phyloP scores from a whole-genome alignment of 495 filamentous ascomycete genomes.

The Xylaria intraflava region DNA sequence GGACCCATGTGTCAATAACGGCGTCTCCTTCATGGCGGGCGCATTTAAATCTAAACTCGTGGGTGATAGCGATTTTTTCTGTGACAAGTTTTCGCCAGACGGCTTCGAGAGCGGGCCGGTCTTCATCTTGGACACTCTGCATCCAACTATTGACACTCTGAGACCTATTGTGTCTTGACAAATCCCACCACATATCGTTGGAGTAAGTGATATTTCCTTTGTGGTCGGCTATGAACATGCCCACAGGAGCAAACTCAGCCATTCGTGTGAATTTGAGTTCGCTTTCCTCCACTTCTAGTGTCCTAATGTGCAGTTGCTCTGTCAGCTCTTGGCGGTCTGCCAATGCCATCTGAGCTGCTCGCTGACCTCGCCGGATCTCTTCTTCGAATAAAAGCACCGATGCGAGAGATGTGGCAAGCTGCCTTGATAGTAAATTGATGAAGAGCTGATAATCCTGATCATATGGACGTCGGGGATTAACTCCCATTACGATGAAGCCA shows the following conservation, averaged over 20 bases:
- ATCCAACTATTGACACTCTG: conserved; percentile 56
- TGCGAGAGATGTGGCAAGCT: conserved; percentile 63
- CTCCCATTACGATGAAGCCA: conserved; percentile 62
- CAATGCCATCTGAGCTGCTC: conserved; percentile 58
- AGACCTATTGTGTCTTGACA: conserved; percentile 50
- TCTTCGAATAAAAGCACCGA: conserved; percentile 69
- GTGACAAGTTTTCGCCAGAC: conserved; percentile 55
- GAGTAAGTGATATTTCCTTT: conserved; percentile 58
- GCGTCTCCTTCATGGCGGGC: conserved; percentile 52
- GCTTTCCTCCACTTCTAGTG: conserved; percentile 61
- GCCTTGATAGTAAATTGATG: conserved; percentile 60
- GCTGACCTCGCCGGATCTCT: conserved; percentile 61
- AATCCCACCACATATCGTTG: conserved; percentile 68
- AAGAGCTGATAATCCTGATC: conserved; percentile 66
- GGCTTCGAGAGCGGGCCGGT: conserved; percentile 43
- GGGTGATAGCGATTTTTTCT: conserved; percentile 48
- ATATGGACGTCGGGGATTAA: conserved; percentile 62
- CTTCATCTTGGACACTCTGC: conserved; percentile 56
- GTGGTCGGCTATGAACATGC: conserved; percentile 64
- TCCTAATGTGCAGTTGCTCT: conserved; percentile 57
- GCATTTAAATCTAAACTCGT: conserved; percentile 63
- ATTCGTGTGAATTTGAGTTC: conserved; percentile 69
- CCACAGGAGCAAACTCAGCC: conserved; percentile 66
- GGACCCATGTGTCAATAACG: conserved; percentile 62
- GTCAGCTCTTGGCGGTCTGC: conserved; percentile 60